Conservation (phyloP, 148 eudicot species). For the Heliosperma pusillum region DNA sequence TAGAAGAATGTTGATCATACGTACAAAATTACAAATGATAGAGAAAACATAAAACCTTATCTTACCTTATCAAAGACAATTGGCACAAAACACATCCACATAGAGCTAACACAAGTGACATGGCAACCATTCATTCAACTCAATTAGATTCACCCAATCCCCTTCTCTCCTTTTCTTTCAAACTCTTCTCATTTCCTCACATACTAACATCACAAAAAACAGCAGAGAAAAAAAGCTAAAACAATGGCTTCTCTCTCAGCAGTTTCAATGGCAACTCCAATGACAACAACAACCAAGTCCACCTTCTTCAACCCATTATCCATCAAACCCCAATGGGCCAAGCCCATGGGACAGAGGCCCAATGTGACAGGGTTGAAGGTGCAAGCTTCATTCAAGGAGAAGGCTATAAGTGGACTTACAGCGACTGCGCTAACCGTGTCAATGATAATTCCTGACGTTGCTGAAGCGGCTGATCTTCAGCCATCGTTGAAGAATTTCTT, state of each 20-base stretch:
- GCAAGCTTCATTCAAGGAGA: constrained; percentile 48
- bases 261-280: constrained; percentile 45
- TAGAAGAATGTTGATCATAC: background rate
- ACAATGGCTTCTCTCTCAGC: constrained; percentile 42
- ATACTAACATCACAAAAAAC: background rate
- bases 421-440: constrained; percentile 44
- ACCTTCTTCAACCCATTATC: constrained; percentile 43
- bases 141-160: constrained; percentile 36
- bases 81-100: constrained; percentile 22
- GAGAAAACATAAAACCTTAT: constrained; percentile 21
- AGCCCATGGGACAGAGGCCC: constrained; percentile 13
- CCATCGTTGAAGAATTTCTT: constrained; percentile 61
- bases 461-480: constrained; percentile 43
- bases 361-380: constrained; percentile 23
- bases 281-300: constrained; percentile 26
- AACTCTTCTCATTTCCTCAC: background rate
- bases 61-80: constrained; percentile 25
- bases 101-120: constrained; percentile 27
- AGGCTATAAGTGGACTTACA: constrained; percentile 41
- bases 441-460: constrained; percentile 54
- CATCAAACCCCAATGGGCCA: constrained; percentile 21
- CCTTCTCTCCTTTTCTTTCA: background rate
- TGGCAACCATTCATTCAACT: constrained; percentile 29
- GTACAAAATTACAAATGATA: background rate
- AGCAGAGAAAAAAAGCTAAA: background rate